Conservation (phyloP, 176 grass and related monocot species). For the Oryza glaberrima region DNA sequence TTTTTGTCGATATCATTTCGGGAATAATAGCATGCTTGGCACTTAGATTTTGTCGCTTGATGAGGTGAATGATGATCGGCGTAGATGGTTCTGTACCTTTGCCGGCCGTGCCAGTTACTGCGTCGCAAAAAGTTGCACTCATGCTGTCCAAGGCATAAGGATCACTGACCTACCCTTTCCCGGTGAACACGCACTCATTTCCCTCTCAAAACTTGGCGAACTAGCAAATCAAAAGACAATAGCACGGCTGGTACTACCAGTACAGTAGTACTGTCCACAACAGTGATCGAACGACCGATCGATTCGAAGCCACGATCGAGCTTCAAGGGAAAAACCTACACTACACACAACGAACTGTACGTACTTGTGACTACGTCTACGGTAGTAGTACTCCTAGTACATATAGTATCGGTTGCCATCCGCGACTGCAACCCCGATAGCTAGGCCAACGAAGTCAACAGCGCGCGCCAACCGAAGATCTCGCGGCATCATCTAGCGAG, state of each 20-base stretch:
- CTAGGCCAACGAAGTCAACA: neutral
- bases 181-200: neutral
- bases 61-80: neutral
- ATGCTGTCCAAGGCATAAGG: neutral
- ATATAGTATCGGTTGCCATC: neutral
- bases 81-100: neutral
- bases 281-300: neutral
- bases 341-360: neutral
- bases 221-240: neutral
- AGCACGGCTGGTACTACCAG: neutral
- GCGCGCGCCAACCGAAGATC: neutral
- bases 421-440: neutral
- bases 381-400: neutral
- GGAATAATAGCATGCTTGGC: neutral
- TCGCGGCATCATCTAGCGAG: neutral
- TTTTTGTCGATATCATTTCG: neutral
- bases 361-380: neutral
- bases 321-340: neutral
- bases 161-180: neutral
- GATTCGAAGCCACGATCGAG: neutral
- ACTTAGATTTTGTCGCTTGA: neutral
- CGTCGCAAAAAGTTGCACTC: conserved; percentile 1
- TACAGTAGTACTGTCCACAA: neutral
- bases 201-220: neutral
- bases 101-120: neutral